These are phyloP conservation scores for Penicillium argentinense DNA, from an alignment of 495 filamentous ascomycete species.

Conservation along the genomic window DNA sequence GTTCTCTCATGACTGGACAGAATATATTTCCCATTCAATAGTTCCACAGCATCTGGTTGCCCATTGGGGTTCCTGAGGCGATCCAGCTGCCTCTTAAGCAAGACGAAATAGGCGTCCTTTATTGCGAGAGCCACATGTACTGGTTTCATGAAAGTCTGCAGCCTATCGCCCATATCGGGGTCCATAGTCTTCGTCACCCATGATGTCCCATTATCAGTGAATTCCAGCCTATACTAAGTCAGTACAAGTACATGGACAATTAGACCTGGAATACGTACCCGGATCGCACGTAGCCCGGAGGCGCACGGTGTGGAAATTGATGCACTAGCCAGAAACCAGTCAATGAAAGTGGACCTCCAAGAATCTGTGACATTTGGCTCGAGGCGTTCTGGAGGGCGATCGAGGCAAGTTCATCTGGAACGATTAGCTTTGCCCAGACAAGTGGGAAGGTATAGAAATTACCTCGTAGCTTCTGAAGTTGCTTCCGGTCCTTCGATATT, in stretches of 20 bases:
- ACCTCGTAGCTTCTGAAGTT: conserved; percentile 52
- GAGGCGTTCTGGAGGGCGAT: conserved; percentile 40
- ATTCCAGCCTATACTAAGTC: conserved; percentile 45
- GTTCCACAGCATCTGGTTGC: conserved; percentile 14
- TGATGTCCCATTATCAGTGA: conserved; percentile 51
- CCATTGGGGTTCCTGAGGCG: conserved; percentile 24
- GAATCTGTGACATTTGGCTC: conserved; percentile 31
- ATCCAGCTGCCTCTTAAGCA: conserved; percentile 32
- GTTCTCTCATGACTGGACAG: conserved; percentile 17
- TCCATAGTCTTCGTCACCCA: conserved; percentile 49
- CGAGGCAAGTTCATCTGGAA: conserved; percentile 50
- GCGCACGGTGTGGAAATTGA: conserved; percentile 57
- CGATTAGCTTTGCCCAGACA: conserved; percentile 16
- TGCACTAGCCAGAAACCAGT: conserved; percentile 59
- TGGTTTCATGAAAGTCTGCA: conserved; percentile 35
- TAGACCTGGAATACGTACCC: conserved; percentile 45
- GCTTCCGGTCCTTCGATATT: conserved; percentile 52
- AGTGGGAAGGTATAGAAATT: conserved; percentile 9
- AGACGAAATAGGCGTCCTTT: conserved; percentile 33
- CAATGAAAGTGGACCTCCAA: conserved; percentile 51
- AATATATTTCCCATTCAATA: conserved; percentile 9
- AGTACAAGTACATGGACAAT: conserved; percentile 9
- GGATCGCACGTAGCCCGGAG: conserved; percentile 57
- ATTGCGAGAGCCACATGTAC: conserved; percentile 37
- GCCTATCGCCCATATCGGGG: conserved; percentile 31